A percentile compares a stretch with the other conserved stretches of the same genome.
These are phyloP conservation scores for Plasmodium malariae DNA, from an alignment of 169 alveolate species.

Conservation along the genomic window DNA sequence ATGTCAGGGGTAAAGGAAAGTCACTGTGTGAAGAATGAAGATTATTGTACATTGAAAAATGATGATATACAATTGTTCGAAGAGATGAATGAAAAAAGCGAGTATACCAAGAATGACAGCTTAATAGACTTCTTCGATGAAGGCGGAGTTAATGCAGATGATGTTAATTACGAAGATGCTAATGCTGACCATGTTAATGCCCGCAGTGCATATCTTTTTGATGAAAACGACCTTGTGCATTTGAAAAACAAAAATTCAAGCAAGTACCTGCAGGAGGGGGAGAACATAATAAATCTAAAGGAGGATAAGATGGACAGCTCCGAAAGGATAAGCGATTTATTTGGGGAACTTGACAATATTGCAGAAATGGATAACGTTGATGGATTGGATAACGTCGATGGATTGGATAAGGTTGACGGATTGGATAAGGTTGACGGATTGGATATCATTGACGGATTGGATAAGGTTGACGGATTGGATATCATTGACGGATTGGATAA, in stretches of 20 bases:
- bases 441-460: too few relatives aligned
- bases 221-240: not conserved
- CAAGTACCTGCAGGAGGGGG: not conserved
- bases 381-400: too few relatives aligned
- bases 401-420: too few relatives aligned
- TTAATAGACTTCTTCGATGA: not conserved
- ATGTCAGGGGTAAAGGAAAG: not conserved
- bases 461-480: too few relatives aligned
- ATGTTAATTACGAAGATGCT: too few relatives aligned
- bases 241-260: not conserved
- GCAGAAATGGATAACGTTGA: not conserved
- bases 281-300: not conserved
- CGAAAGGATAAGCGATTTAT: conserved; percentile 12
- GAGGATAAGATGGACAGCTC: not conserved
- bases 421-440: too few relatives aligned
- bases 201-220: not conserved
- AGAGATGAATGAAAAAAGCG: not conserved
- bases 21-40: not conserved
- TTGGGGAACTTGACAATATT: not conserved
- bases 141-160: too few relatives aligned
- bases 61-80: not conserved
- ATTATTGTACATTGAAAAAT: not conserved
- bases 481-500: too few relatives aligned
- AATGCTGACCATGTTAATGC: not conserved
- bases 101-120: not conserved